A percentile compares a stretch with the other conserved stretches of the same genome.
phyloP scores from a whole-genome alignment of 2,329 filamentous ascomycete genomes.

The Sporothrix sp. region DNA sequence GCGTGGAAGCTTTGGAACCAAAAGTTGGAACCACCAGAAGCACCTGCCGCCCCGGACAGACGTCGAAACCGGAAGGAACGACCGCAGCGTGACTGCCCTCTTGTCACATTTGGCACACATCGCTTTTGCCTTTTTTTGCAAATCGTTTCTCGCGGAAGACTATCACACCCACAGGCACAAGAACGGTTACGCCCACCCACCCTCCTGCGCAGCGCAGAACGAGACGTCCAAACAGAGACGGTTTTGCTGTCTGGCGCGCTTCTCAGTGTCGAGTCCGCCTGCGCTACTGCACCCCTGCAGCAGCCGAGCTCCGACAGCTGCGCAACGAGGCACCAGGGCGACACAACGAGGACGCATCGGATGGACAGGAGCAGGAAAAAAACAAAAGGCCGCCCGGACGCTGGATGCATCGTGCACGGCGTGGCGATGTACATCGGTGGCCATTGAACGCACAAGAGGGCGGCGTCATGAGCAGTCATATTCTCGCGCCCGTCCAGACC shows the following conservation, averaged over 20 bases:
- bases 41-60: no score
- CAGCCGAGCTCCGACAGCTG: neutral
- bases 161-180: neutral
- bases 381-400: neutral
- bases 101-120: neutral
- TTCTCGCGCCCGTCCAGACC: no score
- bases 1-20: constrained; percentile 1
- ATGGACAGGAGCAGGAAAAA: neutral
- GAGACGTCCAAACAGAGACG: neutral
- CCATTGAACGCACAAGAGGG: neutral
- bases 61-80: neutral
- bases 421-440: neutral
- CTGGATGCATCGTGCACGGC: neutral
- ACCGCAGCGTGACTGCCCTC: no score
- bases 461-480: neutral
- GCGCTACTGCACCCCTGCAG: constrained; percentile 3
- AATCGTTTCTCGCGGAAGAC: neutral
- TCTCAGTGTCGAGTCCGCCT: neutral
- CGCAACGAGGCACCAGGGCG: neutral
- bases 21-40: no score
- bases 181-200: constrained; percentile 7
- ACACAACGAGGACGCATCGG: neutral
- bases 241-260: neutral
- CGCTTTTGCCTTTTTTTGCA: neutral
- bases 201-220: neutral